Evolutionary conservation across 1,284 basidiomycete genomes (phyloP), one percentile per base, ranked within the genome.

Genomic region (Pulveroboletus sp.): DNA sequence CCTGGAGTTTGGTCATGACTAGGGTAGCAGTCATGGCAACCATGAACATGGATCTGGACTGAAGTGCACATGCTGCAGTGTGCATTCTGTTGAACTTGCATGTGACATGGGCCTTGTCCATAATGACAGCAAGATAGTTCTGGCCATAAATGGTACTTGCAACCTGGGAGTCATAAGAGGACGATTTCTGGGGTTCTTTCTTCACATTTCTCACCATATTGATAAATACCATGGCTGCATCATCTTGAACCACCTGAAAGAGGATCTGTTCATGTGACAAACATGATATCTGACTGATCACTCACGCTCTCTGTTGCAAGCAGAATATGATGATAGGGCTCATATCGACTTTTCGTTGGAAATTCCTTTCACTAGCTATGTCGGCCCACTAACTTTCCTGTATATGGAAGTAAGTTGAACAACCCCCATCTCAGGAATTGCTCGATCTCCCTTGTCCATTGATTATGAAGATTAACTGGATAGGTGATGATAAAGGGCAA

Each of bases 361-460:
- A 57, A 35, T 0, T 9, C 7, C 0, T 26, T 7, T 52, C 58
- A 59, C 50, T 57, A 59, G 17, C 8, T 2, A 0, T 13, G 24
- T 4, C 12, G 9, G 0, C 10, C 5, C 0, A 26, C n/a, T n/a
- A n/a, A 29, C 19, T 52, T 52, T 3, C 58, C 40, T 0, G n/a
- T 11, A 2, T 60, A 59, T 0, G 49, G 52, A 2, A 59, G 35
- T 0, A 59, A 9, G 7, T 59, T 39, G 4, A 59, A 59, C 0
- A 26, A 17, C 0, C 10, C 10, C 0, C 21, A 3, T 21, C 26
- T 21, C 4, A 59, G 21, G 9, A 59, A 59, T 3, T 29, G 8
- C n/a, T 59, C 35, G 4, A 59, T 35, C 13, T 60, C 49, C 4
- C 29, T 1, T 0, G 3, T 17, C 58, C 58, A 59, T 15, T 59